Evolutionary conservation across 352 stramenopile genomes (phyloP).

Genomic region (Pythium utonaiense): DNA sequence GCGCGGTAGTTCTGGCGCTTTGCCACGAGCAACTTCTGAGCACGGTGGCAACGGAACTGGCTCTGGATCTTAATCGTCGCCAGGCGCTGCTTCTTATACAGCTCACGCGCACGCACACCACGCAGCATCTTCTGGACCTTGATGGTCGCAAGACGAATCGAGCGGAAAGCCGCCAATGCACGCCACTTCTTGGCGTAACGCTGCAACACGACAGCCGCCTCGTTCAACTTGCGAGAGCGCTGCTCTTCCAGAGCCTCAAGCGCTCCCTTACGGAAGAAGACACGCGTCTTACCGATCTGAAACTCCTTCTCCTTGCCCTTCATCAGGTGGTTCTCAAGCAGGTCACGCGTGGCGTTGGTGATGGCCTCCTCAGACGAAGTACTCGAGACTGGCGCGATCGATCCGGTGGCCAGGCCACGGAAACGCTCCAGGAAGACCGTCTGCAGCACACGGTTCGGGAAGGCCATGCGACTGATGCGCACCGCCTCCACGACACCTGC

Average conservation of each 20-base stretch:
- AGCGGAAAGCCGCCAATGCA: constrained; percentile 57
- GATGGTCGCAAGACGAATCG: constrained; percentile 52
- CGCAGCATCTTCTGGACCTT: constrained; percentile 59
- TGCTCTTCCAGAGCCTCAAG: constrained; percentile 90
- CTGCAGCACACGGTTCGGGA: constrained; percentile 95
- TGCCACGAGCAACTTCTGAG: constrained; percentile 47
- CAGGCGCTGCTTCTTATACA: constrained; percentile 62
- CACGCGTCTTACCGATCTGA: constrained; percentile 88
- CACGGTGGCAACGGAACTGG: constrained; percentile 52
- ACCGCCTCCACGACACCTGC: constrained; percentile 98
- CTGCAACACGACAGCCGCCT: constrained; percentile 77
- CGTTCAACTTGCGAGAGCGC: constrained; percentile 74
- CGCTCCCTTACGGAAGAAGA: constrained; percentile 92
- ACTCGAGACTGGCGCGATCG: constrained; percentile 32
- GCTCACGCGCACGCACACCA: constrained; percentile 33
- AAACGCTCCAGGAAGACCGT: constrained; percentile 84
- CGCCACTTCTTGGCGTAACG: constrained; percentile 81
- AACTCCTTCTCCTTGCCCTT: constrained; percentile 60
- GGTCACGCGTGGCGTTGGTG: constrained; percentile 37
- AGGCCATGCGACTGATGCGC: constrained; percentile 96
- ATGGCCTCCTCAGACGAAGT: constrained; percentile 44
- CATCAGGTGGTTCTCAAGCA: constrained; percentile 62
- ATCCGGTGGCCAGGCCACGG: constrained; percentile 45
- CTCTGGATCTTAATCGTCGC: constrained; percentile 67
- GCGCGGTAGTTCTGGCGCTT: constrained; percentile 68